Evolutionary conservation across 768 basidiomycete species (phyloP).

Genomic region (Auricularia sp.): DNA sequence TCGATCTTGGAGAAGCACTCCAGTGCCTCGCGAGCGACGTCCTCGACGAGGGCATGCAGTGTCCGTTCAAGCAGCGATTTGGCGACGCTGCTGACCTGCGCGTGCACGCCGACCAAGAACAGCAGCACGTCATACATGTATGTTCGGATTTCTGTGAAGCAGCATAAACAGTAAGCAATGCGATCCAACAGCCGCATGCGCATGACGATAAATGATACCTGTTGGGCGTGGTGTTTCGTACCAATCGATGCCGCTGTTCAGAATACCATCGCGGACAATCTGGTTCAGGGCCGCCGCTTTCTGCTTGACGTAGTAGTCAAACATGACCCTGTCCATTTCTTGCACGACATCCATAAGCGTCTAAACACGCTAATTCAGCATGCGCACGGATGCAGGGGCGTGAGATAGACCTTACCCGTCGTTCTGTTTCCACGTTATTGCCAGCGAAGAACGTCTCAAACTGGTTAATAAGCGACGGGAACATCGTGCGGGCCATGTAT

Average conservation of each 20-base stretch:
- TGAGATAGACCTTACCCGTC: slow-evolving; percentile 35
- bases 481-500: slow-evolving; percentile 54
- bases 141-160: slow-evolving; percentile 69
- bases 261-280: slow-evolving; percentile 69
- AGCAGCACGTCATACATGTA: slow-evolving; percentile 89
- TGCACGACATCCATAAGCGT: slow-evolving; percentile 66
- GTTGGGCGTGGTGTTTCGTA: slow-evolving; percentile 86
- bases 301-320: slow-evolving; percentile 77
- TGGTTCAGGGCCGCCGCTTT: slow-evolving; percentile 58
- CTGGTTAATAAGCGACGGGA: slow-evolving; percentile 73
- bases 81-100: slow-evolving; percentile 75
- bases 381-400: not conserved
- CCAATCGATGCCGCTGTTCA: slow-evolving; percentile 83
- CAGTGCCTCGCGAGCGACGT: slow-evolving; percentile 74
- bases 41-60: slow-evolving; percentile 69
- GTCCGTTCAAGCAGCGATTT: slow-evolving; percentile 75
- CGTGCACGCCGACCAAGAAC: slow-evolving; percentile 83
- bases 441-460: slow-evolving; percentile 68
- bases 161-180: not conserved
- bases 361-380: slow-evolving; percentile 23
- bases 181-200: not conserved
- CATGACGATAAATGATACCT: slow-evolving; percentile 35
- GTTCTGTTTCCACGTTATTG: slow-evolving; percentile 55
- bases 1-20: slow-evolving; percentile 80
- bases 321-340: slow-evolving; percentile 81